phyloP scores from a whole-genome alignment of 257 asterid genomes.

The Forsythia suspensa region DNA sequence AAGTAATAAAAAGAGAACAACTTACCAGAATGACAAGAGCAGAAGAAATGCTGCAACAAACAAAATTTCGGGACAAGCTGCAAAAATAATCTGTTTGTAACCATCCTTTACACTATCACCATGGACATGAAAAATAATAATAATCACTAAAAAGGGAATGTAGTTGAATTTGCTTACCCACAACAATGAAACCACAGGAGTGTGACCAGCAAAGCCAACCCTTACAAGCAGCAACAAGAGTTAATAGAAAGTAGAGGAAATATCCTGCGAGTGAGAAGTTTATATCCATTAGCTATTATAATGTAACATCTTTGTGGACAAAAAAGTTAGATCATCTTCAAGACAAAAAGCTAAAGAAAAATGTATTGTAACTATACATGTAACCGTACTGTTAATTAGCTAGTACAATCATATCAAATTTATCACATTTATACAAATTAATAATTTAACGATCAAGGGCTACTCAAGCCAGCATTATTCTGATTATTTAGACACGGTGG shows the following conservation, averaged over 20 bases:
- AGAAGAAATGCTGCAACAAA: conserved; percentile 83
- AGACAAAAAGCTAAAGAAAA: no score
- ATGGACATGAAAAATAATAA: no score
- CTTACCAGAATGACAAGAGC: conserved; percentile 89
- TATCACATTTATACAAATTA: no score
- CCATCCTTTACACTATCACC: neutral
- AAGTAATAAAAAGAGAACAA: conserved; percentile 13
- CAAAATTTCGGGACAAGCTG: conserved; percentile 85
- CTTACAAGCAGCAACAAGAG: conserved; percentile 86
- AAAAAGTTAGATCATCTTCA: no score
- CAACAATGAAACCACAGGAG: conserved; percentile 81
- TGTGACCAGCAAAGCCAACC: conserved; percentile 86
- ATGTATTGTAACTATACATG: no score
- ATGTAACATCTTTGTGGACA: no score
- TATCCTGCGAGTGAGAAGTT: conserved; percentile 63
- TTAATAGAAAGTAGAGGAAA: conserved; percentile 67
- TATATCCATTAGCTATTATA: conserved; percentile 21
- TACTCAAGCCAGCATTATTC: no score
- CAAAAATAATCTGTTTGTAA: conserved; percentile 33
- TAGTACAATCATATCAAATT: no score
- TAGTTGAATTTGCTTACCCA: conserved; percentile 59
- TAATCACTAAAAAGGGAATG: neutral
- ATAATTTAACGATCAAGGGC: no score
- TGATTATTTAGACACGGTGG: no score
- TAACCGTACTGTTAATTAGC: no score